Base-by-base conservation (phyloP, 1,284 basidiomycete genomes). In the Fomitiporia mediterranea region DNA sequence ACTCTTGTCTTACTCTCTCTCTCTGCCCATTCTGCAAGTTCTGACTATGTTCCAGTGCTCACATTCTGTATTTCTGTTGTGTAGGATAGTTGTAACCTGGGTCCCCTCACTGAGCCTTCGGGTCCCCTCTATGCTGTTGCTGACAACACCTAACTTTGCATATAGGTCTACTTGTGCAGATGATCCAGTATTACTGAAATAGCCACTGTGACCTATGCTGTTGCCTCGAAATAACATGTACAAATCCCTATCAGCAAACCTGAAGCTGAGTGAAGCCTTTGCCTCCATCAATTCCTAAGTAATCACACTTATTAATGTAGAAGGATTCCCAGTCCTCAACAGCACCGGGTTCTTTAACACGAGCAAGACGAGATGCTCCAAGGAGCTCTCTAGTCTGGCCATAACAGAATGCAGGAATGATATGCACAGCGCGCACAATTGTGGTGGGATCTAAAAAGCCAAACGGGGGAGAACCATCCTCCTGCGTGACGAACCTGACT, bases 241-340 rank as follows among this genome's bases (percentile, higher is more conserved):
- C 65, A 71, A 68, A 47, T 73, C 70, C 2, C 65, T 56, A 52
- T 74, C 72, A 42, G 67, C 65, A 57, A 72, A 73, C 1, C 72
- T 73, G 25, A 32, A 46, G 5, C 21, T 3, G 55, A 46, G 23
- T 25, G 52, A 43, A 27, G 27, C 5, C 27, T 35, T 21, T 13
- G 27, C 9, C 13, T 21, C 30, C 30, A 34, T 23, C 63, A 30
- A 19, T 19, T 32, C 2, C 3, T 34, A 39, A 44, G n/a, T 25
- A 17, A 17, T 37, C 48, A 50, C 19, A 66, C 65, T 61, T 43
- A 19, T 62, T 65, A 3, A 66, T 60, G 59, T 62, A 65, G 39
- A 61, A 63, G 9, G 51, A 48, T 9, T 44, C 48, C 63, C 62
- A 65, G 46, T 66, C 64, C 15, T 54, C 51, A 7, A 49, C 23